Conservation (phyloP, 305 asterid species). For the Fraxinus paxiana region DNA sequence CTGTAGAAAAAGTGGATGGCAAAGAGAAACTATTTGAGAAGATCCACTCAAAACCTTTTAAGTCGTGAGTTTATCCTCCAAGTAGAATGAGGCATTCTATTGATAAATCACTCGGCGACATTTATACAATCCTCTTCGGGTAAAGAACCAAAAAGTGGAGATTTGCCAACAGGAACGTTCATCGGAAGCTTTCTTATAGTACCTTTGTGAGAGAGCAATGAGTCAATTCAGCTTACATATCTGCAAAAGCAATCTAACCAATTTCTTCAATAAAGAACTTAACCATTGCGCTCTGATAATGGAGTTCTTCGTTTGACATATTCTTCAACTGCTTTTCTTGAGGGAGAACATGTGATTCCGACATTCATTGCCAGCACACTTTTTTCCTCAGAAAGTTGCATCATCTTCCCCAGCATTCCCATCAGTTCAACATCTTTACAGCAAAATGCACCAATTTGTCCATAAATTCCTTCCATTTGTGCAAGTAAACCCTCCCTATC, state of each 20-base stretch:
- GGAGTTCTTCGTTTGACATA: constrained; percentile 38
- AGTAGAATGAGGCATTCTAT: neutral
- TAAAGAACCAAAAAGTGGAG: neutral
- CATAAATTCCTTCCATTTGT: constrained; percentile 35
- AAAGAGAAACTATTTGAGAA: neutral
- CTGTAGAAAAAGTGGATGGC: neutral
- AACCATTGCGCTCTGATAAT: constrained; percentile 38
- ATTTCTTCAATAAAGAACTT: neutral
- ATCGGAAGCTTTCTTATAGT: neutral
- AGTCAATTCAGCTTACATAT: neutral
- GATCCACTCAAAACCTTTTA: neutral
- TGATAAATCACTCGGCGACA: neutral
- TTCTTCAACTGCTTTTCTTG: constrained; percentile 31
- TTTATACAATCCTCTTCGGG: neutral
- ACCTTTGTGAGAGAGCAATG: neutral
- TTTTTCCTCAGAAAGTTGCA: constrained; percentile 26
- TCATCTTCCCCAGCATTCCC: constrained; percentile 30
- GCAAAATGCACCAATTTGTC: constrained; percentile 31
- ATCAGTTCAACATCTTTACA: constrained; percentile 36
- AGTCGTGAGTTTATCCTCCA: neutral
- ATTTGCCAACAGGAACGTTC: neutral
- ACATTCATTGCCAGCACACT: constrained; percentile 12
- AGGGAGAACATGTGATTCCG: constrained; percentile 19
- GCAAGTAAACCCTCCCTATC: constrained; percentile 31
- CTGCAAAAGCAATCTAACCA: neutral